phyloP scores from a whole-genome alignment of 163 green algal genomes.

The Chlamydomonas reinhardtii region DNA sequence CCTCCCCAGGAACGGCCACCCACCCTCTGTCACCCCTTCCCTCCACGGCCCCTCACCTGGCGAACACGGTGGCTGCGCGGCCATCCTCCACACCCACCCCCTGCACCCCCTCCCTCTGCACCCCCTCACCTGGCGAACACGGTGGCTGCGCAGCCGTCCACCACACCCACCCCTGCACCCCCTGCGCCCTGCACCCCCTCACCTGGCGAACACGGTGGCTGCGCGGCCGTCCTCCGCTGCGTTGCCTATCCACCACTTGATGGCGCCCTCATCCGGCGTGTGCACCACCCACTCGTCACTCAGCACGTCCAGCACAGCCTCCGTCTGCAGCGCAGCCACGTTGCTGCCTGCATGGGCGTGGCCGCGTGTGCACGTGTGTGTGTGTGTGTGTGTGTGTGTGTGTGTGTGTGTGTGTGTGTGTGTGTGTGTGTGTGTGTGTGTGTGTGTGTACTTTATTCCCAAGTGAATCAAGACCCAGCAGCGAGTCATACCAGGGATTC shows the following conservation, averaged over 20 bases:
- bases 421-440: too few relatives aligned
- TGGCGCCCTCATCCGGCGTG: conserved; percentile 90
- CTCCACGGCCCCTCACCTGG: conserved; percentile 48
- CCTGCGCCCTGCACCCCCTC: neutral
- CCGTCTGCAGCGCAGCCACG: conserved; percentile 86
- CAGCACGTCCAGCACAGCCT: conserved; percentile 84
- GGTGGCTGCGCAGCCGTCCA: too few relatives aligned
- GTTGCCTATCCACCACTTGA: conserved; percentile 97
- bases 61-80: too few relatives aligned
- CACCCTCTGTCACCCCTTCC: neutral
- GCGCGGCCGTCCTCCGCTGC: conserved; percentile 83
- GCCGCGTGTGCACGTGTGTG: too few relatives aligned
- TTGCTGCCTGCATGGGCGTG: conserved; percentile 48
- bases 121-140: conserved; percentile 78
- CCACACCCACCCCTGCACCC: neutral
- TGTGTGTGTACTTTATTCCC: too few relatives aligned
- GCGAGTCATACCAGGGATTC: too few relatives aligned
- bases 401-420: too few relatives aligned
- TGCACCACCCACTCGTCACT: conserved; percentile 90
- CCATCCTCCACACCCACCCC: neutral
- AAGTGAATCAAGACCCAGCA: too few relatives aligned
- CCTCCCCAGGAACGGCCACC: neutral
- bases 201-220: conserved; percentile 89
- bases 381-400: too few relatives aligned
- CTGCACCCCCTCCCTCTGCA: neutral